Evolutionary conservation across 129 eudicot species (phyloP), one percentile per base, ranked within the genome.

Genomic region (Ambrosia trifida): DNA sequence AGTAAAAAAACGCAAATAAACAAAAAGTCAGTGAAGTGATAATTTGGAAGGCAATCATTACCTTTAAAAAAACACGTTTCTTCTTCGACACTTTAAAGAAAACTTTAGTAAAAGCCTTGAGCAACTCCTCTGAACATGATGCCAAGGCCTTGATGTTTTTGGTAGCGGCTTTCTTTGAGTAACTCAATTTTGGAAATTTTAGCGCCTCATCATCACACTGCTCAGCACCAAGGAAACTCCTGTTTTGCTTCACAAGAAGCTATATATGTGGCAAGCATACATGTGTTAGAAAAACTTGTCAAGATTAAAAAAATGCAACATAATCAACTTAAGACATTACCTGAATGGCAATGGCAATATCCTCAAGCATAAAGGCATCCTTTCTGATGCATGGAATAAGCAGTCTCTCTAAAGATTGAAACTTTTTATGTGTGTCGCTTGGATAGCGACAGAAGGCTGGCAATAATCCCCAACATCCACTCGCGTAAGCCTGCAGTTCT

Each of bases 211-310:
- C 80, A 83, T 70, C 76, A 69, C 78, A 83, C 63, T 80, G 72
- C 80, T 46, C 75, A 30, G 74, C 64, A 68, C 72, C 62, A 73
- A 73, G 70, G 17, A 74, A 76, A 62, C 73, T 62, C 78, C 41
- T 80, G 76, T 87, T 89, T 82, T 85, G 87, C 80, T 83, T 89
- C 74, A 89, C 92, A 69, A 93, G 95, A 77, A 76, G 92, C 98
- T 93, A 54, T 6, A 64, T 5, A 56, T 35, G 57, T 61, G 8
- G 7, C 31, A 59, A 8, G 28, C 38, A 72, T 33, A 50, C 68
- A 57, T 45, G 41, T 41, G 35, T 40, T 4, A 11, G 32, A 38
- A 75, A 64, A 57, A 33, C 8, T 66, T 76, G n/a, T 49, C 14
- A 47, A 31, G 43, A 59, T 44, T 32, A 40, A 66, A 68, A 14